Percentiles rank a stretch among this genome's conserved stretches.
Evolutionary conservation across 1,284 basidiomycete genomes (phyloP).

Genomic region (Jaminaea rosea): DNA sequence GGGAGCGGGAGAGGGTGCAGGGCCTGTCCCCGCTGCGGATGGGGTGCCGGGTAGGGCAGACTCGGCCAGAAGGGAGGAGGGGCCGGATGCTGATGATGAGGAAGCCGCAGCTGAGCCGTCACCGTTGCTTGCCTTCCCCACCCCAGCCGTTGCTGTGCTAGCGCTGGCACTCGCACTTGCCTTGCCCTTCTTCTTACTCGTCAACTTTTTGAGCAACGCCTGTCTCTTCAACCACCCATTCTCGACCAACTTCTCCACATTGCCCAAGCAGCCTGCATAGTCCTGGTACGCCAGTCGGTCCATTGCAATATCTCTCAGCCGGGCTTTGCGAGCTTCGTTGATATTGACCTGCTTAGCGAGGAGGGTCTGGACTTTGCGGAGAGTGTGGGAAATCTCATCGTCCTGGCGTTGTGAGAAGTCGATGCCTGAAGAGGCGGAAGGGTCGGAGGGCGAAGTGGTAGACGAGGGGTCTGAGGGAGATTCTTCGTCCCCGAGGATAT

Average conservation of each 20-base stretch:
- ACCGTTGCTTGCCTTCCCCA: slow-evolving; percentile 2
- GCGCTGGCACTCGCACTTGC: slow-evolving; percentile 11
- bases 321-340: slow-evolving; percentile 72
- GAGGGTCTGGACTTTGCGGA: slow-evolving; percentile 77
- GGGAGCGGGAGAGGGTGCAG: not conserved
- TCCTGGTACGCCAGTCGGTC: slow-evolving; percentile 74
- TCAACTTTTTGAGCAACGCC: slow-evolving; percentile 39
- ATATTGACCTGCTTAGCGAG: slow-evolving; percentile 65
- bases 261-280: slow-evolving; percentile 31
- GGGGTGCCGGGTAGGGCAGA: not conserved
- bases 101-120: not conserved
- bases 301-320: slow-evolving; percentile 67
- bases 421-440: slow-evolving; percentile 2
- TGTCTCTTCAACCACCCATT: slow-evolving; percentile 37
- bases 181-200: slow-evolving; percentile 38
- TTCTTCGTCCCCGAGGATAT: slow-evolving; percentile 52
- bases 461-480: too few relatives aligned
- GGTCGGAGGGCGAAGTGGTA: not conserved
- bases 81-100: not conserved
- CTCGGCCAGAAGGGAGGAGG: not conserved
- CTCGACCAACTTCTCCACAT: slow-evolving; percentile 45
- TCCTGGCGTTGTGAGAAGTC: slow-evolving; percentile 51
- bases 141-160: slow-evolving; percentile 3
- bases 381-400: slow-evolving; percentile 80
- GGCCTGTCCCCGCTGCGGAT: not conserved